Conservation (phyloP, 495 filamentous ascomycete genomes). For the Trichoderma asperelloides region DNA sequence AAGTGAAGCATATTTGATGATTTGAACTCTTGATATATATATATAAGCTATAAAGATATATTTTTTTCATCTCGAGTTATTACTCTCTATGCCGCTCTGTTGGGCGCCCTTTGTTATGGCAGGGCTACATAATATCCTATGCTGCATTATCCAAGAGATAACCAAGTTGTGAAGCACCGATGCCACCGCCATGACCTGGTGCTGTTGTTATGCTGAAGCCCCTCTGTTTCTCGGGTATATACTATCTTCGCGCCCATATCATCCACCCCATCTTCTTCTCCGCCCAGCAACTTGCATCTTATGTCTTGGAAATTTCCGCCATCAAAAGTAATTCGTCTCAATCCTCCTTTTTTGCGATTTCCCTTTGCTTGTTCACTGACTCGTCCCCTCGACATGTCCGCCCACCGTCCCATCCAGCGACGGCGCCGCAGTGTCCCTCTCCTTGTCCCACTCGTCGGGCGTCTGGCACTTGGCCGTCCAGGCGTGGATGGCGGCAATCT, state of each 20-base stretch:
- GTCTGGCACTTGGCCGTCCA: conserved; percentile 97
- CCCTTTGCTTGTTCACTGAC: conserved; percentile 18
- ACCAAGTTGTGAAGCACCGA: too few relatives aligned
- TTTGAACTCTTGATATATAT: background rate
- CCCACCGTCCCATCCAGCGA: conserved; percentile 32
- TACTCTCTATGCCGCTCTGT: background rate
- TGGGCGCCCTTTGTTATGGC: background rate
- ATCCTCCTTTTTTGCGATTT: background rate
- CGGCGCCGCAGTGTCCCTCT: conserved; percentile 38
- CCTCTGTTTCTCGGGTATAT: too few relatives aligned
- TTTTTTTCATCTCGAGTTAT: background rate
- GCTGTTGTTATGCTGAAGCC: too few relatives aligned
- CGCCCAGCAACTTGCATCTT: background rate
- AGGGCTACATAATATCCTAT: background rate
- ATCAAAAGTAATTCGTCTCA: background rate
- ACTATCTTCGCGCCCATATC: background rate
- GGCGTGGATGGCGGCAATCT: conserved; percentile 94
- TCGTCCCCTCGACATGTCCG: conserved; percentile 33
- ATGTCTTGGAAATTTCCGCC: background rate
- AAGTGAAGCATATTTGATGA: background rate
- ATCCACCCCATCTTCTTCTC: background rate
- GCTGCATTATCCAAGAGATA: too few relatives aligned
- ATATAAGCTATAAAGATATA: background rate
- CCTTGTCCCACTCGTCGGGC: conserved; percentile 82
- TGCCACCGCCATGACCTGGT: too few relatives aligned